These are phyloP conservation scores for Spirogloea muscicola DNA, from an alignment of 139 green algal genomes.

Conservation along the genomic window DNA sequence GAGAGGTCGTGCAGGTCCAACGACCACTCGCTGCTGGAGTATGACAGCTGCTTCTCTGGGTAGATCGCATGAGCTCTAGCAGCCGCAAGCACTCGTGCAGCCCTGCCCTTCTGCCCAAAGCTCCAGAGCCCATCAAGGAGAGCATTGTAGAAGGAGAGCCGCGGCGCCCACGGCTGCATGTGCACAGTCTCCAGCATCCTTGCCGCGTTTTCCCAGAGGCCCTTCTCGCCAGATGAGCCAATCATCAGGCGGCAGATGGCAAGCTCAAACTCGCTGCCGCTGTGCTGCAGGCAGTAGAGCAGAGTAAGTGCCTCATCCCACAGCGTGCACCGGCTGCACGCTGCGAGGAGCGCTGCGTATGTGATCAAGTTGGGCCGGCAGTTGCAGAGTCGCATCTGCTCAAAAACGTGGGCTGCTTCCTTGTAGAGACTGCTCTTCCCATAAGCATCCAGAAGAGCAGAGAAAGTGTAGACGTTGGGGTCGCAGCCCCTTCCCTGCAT, in stretches of 20 bases:
- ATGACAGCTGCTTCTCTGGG: constrained; percentile 1
- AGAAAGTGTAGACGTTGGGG: constrained; percentile 32
- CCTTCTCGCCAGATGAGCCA: constrained; percentile 18
- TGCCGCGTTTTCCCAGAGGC: constrained; percentile 33
- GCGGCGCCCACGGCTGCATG: constrained; percentile 14
- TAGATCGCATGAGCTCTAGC: constrained; percentile 13
- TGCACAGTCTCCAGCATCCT: constrained; percentile 26
- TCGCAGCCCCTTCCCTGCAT: constrained; percentile 29
- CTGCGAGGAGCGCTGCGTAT: constrained; percentile 38
- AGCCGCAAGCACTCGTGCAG: constrained; percentile 16
- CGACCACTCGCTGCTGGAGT: constrained; percentile 14
- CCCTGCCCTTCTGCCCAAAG: constrained; percentile 33
- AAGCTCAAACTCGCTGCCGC: constrained; percentile 23
- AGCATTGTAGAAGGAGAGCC: constrained; percentile 43
- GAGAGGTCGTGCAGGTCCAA: constrained; percentile 39
- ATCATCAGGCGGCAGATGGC: constrained; percentile 41
- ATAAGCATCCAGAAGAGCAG: constrained; percentile 38
- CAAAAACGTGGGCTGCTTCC: constrained; percentile 22
- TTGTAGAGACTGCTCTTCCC: constrained; percentile 12
- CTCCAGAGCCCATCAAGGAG: constrained; percentile 36
- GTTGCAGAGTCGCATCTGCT: constrained; percentile 19
- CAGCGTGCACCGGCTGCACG: constrained; percentile 9
- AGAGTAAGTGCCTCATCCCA: constrained; percentile 40
- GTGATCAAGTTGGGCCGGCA: constrained; percentile 41
- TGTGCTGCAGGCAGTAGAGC: constrained; percentile 33